Conservation (phyloP, 495 filamentous ascomycete genomes). For the Venustampulla echinocandica region DNA sequence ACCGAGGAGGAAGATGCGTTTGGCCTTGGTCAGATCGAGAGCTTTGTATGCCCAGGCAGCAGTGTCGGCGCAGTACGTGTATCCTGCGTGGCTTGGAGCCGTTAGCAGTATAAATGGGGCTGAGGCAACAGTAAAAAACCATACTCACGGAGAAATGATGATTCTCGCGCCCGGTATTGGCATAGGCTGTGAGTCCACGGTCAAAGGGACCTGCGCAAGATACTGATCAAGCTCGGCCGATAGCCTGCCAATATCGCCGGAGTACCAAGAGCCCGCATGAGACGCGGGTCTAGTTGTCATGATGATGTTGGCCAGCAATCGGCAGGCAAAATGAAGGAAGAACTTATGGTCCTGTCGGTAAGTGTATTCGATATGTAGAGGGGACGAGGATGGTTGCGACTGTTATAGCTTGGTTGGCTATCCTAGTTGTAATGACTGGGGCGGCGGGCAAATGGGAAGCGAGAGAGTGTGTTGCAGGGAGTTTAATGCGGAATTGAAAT, state of each 20-base stretch:
- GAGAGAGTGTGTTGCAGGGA: too few relatives aligned
- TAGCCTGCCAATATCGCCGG: slow-evolving; percentile 47
- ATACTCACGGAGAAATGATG: slow-evolving; percentile 88
- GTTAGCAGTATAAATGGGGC: slow-evolving; percentile 8
- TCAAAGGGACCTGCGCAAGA: slow-evolving; percentile 62
- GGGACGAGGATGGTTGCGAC: too few relatives aligned
- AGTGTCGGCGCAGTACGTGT: slow-evolving; percentile 87
- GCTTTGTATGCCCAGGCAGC: slow-evolving; percentile 93
- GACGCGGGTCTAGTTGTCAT: slow-evolving; percentile 60
- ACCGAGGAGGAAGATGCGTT: slow-evolving; percentile 88
- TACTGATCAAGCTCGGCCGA: slow-evolving; percentile 67
- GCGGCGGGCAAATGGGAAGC: too few relatives aligned
- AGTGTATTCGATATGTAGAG: too few relatives aligned
- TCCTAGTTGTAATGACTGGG: too few relatives aligned
- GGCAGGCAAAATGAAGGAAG: too few relatives aligned
- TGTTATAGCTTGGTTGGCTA: too few relatives aligned
- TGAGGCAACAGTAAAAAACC: not conserved
- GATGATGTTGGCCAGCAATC: too few relatives aligned
- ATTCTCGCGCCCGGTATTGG: slow-evolving; percentile 72
- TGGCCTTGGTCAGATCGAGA: slow-evolving; percentile 75
- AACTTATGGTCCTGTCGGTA: too few relatives aligned
- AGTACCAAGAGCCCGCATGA: slow-evolving; percentile 81
- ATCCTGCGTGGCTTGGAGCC: slow-evolving; percentile 75
- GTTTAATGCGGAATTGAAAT: too few relatives aligned
- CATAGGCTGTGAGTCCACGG: slow-evolving; percentile 49